These are phyloP conservation scores for Nevesoporus exiguus DNA, from an alignment of 768 basidiomycete species.

Conservation along the genomic window DNA sequence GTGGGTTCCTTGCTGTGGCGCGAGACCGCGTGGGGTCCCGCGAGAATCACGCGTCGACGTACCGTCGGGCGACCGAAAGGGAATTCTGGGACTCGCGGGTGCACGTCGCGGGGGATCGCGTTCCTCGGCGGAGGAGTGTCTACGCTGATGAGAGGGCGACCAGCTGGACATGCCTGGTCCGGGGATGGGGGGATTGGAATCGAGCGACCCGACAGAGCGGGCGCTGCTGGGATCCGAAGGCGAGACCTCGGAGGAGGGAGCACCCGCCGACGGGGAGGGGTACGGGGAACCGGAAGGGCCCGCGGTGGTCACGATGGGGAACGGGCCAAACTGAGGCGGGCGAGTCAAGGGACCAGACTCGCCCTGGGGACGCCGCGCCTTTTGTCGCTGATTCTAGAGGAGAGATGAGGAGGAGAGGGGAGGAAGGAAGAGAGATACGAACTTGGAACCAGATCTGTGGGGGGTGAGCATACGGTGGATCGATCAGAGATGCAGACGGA, in stretches of 20 bases:
- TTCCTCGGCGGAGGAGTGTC: conserved; percentile 17
- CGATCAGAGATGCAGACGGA: conserved; percentile 35
- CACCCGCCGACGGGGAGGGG: conserved; percentile 7
- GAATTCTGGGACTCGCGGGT: conserved; percentile 9
- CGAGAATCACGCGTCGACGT: conserved; percentile 12
- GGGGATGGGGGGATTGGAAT: conserved; percentile 41
- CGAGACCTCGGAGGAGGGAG: conserved; percentile 9
- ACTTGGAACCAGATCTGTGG: conserved; percentile 88
- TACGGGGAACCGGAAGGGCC: conserved; percentile 23
- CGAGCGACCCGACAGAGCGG: conserved; percentile 27
- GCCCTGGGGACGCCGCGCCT: conserved; percentile 71
- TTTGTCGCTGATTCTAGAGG: conserved; percentile 80
- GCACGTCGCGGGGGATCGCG: conserved; percentile 15
- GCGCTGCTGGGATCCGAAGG: conserved; percentile 14
- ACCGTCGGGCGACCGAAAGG: conserved; percentile 8
- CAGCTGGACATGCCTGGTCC: conserved; percentile 55
- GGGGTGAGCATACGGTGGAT: conserved; percentile 11
- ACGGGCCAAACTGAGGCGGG: conserved; percentile 63
- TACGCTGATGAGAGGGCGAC: conserved; percentile 15
- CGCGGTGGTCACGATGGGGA: conserved; percentile 43
- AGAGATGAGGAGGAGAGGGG: conserved; percentile 1
- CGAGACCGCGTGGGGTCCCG: conserved; percentile 6
- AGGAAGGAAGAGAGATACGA: conserved; percentile 2
- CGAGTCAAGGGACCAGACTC: conserved; percentile 51
- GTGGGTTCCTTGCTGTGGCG: conserved; percentile 11